Evolutionary conservation across 2,329 filamentous ascomycete genomes (phyloP), one percentile per base, ranked within the genome.

Genomic region (Coniochaeta sp.): DNA sequence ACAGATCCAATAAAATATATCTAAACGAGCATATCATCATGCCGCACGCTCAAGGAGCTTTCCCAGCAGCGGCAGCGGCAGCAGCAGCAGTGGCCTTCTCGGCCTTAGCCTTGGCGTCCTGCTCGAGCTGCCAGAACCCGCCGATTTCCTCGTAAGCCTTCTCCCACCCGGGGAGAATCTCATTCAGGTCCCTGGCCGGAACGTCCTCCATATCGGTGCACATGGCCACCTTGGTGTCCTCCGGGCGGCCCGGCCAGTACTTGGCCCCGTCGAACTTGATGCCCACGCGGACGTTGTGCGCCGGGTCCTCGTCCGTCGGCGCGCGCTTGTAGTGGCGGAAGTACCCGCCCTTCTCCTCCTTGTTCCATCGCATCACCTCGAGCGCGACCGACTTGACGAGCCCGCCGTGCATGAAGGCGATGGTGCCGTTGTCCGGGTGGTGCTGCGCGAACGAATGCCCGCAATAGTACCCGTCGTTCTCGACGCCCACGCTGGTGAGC

Each of bases 391-490:
- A 69, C 65, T 73, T 73, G 58, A 72, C 55, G 24, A 69, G 60
- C 2, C 71, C 71, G 30, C 71, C 69, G 61, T 73, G 70, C 38
- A 72, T 59, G 59, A 73, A 73, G 17, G 68, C 68, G 28, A 72
- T 59, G 16, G 61, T 58, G 17, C 66, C 65, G 55, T 63, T 60
- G 58, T 73, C 69, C 2, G 71, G 71, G 60, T 72, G 69, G 55
- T 71, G 65, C 63, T 73, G 71, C 14, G 66, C 69, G 58, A 73
- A 72, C 1, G 63, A 66, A 60, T 73, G 71, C 3, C 71, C 71
- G 61, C 71, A 73, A 65, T 70, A 72, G 62, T 63, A 64, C 32
- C 60, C 64, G 12, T 64, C 63, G 28, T 64, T 64, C 8, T 66
- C 47, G 14, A 65, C 69, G n/a, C 70, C 70, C 26, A 72, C 65